A percentile compares a stretch with the other conserved stretches of the same genome.
These are phyloP conservation scores for Posidonia australis DNA, from an alignment of 106 monocot species.

Conservation along the genomic window DNA sequence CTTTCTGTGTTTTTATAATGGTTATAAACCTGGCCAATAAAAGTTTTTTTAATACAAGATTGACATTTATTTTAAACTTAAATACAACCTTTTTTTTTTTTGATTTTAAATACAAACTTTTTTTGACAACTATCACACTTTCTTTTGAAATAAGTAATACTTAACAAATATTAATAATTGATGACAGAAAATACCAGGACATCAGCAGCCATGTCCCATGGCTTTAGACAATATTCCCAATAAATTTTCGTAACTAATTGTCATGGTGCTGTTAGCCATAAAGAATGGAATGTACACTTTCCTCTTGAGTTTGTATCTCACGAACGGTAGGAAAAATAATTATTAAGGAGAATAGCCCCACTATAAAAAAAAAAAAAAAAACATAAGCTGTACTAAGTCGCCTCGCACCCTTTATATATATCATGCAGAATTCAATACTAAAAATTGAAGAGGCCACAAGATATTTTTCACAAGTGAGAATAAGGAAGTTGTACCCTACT, in stretches of 20 bases:
- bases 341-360: too few species aligned
- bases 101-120: too few species aligned
- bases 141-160: not conserved
- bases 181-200: constrained; percentile 49
- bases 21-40: too few species aligned
- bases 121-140: too few species aligned
- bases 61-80: too few species aligned
- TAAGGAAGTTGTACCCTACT: constrained; percentile 55
- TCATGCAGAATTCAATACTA: constrained; percentile 3
- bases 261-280: too few species aligned
- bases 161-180: not conserved
- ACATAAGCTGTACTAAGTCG: constrained; percentile 92
- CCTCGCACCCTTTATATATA: constrained; percentile 64
- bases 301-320: too few species aligned
- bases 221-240: constrained; percentile 98
- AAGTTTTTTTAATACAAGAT: too few species aligned
- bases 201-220: constrained; percentile 99
- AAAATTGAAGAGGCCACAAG: not conserved
- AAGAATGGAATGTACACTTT: too few species aligned
- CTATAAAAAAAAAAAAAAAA: constrained; percentile 86
- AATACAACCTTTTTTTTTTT: too few species aligned
- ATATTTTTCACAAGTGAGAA: constrained; percentile 1
- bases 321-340: too few species aligned
- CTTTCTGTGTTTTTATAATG: too few species aligned
- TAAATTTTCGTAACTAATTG: constrained; percentile 84